A percentile compares a stretch with the other conserved stretches of the same genome.
These are phyloP conservation scores for Phyllosticta ampelicida DNA, from an alignment of 2,329 filamentous ascomycete genomes.

Conservation along the genomic window DNA sequence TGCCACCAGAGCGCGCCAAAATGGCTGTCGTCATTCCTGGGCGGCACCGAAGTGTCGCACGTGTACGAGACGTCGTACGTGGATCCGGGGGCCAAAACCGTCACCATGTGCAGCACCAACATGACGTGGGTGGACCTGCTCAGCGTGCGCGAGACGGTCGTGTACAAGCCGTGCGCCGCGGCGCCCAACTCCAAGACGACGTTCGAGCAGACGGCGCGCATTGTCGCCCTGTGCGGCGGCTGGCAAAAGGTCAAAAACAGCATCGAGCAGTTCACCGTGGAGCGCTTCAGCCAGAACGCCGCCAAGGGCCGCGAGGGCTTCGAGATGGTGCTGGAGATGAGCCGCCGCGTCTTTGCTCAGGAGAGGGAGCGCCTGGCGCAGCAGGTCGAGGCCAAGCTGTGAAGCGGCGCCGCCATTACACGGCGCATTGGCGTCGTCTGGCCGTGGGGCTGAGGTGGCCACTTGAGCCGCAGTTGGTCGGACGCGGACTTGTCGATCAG, in stretches of 20 bases:
- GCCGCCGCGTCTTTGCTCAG: slow-evolving; percentile 80
- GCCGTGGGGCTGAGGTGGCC: not conserved
- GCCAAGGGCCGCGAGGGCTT: slow-evolving; percentile 86
- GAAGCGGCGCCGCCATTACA: too few relatives aligned
- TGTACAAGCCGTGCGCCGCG: slow-evolving; percentile 56
- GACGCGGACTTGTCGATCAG: not conserved
- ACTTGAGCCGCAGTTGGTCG: not conserved
- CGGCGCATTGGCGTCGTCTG: too few relatives aligned
- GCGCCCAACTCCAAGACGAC: slow-evolving; percentile 52
- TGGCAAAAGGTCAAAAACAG: slow-evolving; percentile 96
- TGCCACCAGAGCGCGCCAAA: slow-evolving; percentile 59
- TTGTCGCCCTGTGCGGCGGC: slow-evolving; percentile 87
- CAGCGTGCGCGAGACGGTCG: slow-evolving; percentile 84
- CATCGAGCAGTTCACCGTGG: slow-evolving; percentile 86
- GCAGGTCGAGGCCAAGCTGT: slow-evolving; percentile 22
- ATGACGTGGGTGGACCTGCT: slow-evolving; percentile 86
- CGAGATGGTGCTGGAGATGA: slow-evolving; percentile 89
- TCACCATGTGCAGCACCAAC: slow-evolving; percentile 96
- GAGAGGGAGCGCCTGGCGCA: slow-evolving; percentile 55
- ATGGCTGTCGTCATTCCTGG: slow-evolving; percentile 72
- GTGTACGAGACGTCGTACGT: slow-evolving; percentile 96
- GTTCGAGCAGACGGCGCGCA: slow-evolving; percentile 82
- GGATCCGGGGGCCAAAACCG: slow-evolving; percentile 68
- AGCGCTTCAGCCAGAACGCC: slow-evolving; percentile 85
- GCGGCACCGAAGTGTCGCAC: slow-evolving; percentile 68